Percentiles rank a stretch among this genome's conserved stretches.
These are phyloP conservation scores for Arachis stenosperma DNA, from an alignment of 306 rosid species.

Conservation along the genomic window DNA sequence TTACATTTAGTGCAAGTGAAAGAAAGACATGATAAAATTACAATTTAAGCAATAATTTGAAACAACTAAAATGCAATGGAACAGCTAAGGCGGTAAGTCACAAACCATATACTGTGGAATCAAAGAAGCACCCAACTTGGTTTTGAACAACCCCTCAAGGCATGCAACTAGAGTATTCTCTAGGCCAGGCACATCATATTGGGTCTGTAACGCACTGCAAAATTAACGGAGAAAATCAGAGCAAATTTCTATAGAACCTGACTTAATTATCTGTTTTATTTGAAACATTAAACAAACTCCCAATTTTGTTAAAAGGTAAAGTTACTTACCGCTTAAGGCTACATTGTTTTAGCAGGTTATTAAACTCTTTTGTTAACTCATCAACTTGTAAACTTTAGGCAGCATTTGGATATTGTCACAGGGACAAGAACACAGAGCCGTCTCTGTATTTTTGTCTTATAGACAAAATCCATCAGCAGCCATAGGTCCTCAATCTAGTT, in stretches of 20 bases:
- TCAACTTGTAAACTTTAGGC: not conserved
- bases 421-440: too few relatives aligned
- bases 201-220: conserved; percentile 84
- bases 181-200: conserved; percentile 66
- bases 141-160: conserved; percentile 79
- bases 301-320: conserved; percentile 4
- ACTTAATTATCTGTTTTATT: not conserved
- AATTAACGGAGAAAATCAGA: conserved; percentile 26
- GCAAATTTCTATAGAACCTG: not conserved
- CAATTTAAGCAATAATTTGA: conserved; percentile 8
- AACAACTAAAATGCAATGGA: conserved; percentile 4
- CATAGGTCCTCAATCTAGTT: not conserved
- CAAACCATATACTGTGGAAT: conserved; percentile 82
- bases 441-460: too few relatives aligned
- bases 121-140: conserved; percentile 79
- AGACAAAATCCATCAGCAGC: too few relatives aligned
- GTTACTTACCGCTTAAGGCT: conserved; percentile 1
- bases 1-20: not conserved
- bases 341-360: conserved; percentile 1
- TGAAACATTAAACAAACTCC: conserved; percentile 10
- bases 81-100: conserved; percentile 21
- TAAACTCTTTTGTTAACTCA: conserved; percentile 6
- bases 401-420: too few relatives aligned
- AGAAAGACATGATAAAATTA: not conserved
- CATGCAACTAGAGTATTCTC: conserved; percentile 67